Evolutionary conservation across 23 red algal species (phyloP).

Genomic region (Gracilaria domingensis): DNA sequence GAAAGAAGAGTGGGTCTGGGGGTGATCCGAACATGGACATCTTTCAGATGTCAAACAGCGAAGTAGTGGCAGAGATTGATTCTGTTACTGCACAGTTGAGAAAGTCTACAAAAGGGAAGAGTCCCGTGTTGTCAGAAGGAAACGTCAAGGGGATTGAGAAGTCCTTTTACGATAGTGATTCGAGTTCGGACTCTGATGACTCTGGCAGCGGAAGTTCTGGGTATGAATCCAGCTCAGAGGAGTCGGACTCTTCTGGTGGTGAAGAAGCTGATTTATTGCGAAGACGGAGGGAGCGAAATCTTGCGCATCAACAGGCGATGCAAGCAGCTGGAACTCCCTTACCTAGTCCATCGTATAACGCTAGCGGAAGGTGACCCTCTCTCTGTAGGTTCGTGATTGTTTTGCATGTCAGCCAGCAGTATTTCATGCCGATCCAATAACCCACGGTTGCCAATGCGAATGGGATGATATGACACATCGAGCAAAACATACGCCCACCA

Average conservation of each 20-base stretch:
- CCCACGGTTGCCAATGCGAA: no score
- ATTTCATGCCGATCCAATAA: background rate
- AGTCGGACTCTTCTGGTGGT: conserved; percentile 51
- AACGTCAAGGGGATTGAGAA: conserved; percentile 40
- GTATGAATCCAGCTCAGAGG: conserved; percentile 38
- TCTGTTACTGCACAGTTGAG: conserved; percentile 31
- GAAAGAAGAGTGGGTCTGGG: conserved; percentile 31
- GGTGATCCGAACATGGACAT: conserved; percentile 60
- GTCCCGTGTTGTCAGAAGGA: background rate
- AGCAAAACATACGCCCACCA: background rate
- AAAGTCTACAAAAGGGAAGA: conserved; percentile 46
- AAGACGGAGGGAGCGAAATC: conserved; percentile 63
- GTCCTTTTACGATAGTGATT: conserved; percentile 66
- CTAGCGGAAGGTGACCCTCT: conserved; percentile 1
- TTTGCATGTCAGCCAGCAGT: background rate
- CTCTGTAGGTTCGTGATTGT: background rate
- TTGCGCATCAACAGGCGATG: conserved; percentile 71
- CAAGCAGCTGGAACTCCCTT: conserved; percentile 67
- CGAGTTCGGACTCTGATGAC: conserved; percentile 70
- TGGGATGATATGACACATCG: background rate
- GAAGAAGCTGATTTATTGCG: conserved; percentile 56
- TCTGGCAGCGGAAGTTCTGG: conserved; percentile 59
- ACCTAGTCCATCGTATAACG: conserved; percentile 60
- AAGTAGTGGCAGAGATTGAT: conserved; percentile 60
- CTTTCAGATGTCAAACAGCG: conserved; percentile 33